Base-by-base conservation (phyloP, 176 grass and related monocot species). In the Phyllostachys edulis region DNA sequence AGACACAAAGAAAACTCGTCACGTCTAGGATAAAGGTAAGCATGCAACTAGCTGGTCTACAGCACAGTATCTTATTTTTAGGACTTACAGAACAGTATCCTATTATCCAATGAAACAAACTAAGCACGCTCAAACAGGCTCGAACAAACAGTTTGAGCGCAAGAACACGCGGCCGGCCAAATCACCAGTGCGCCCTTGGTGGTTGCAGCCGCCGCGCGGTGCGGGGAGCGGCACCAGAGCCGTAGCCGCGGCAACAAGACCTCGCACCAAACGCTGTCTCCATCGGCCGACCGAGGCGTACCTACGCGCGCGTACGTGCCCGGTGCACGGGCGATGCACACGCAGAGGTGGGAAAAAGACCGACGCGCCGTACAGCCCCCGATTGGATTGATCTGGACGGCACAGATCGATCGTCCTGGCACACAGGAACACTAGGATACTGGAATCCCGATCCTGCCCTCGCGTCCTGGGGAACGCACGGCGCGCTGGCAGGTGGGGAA, bases 181-280 rank as follows among this genome's bases (percentile, higher is more conserved):
- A 18, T 18, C 15, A 60, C n/a, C n/a, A 11, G 50, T 41, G 40
- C 40, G 0, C 40, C 32, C 32, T 2, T 34, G 32, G 32, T 34
- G 32, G 32, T 34, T 34, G 32, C 32, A 23, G 3, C 29, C 60
- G 71, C 24, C 23, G 11, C 32, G 40, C 63, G 29, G 62, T 63
- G 45, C 44, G 44, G 44, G 2, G 3, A 3, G 63, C 24, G 46
- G 29, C 12, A 6, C 50, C 54, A 20, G 20, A 17, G 27, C 39
- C 50, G 63, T 40, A 55, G 69, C 39, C 10, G 42, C 60, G 23
- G 50, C n/a, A 36, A n/a, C 47, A 27, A 20, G 26, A 44, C 32
- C 75, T 45, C 52, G 54, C 84, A 80, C 57, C 77, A 80, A 80
- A 40, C 77, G 77, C 47, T 81, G 69, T 75, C 61, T 32, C 78